Conservation (phyloP, 2,329 filamentous ascomycete species). For the Rutstroemia sp. region DNA sequence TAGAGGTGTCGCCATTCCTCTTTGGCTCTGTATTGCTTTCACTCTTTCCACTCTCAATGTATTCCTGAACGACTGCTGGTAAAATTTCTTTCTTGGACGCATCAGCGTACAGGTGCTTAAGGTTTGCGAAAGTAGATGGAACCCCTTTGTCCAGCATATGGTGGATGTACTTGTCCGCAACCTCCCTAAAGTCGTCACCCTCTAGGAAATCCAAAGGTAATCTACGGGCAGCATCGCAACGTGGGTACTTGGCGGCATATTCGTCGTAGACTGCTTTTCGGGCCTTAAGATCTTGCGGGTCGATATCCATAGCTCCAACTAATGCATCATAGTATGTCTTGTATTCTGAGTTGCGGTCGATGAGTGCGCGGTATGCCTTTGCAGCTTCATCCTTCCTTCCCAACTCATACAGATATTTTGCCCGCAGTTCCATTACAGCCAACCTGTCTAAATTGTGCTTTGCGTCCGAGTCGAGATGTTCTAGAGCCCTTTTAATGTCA, state of each 20-base stretch:
- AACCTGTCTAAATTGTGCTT: slow-evolving; percentile 78
- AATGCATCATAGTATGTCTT: slow-evolving; percentile 78
- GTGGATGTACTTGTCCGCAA: slow-evolving; percentile 71
- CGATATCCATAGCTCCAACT: slow-evolving; percentile 59
- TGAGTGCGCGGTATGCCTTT: slow-evolving; percentile 69
- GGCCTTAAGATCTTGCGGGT: slow-evolving; percentile 51
- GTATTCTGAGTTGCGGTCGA: slow-evolving; percentile 85
- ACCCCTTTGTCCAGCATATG: slow-evolving; percentile 88
- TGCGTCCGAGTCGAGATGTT: slow-evolving; percentile 72
- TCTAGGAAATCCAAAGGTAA: slow-evolving; percentile 85
- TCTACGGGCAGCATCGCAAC: slow-evolving; percentile 76
- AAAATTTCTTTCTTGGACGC: slow-evolving; percentile 69
- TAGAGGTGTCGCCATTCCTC: slow-evolving; percentile 40
- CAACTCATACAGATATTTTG: slow-evolving; percentile 75
- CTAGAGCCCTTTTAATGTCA: slow-evolving; percentile 72
- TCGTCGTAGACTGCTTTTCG: slow-evolving; percentile 72
- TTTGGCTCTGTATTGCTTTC: slow-evolving; percentile 36
- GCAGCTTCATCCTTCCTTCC: slow-evolving; percentile 72
- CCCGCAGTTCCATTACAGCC: slow-evolving; percentile 76
- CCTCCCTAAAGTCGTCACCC: slow-evolving; percentile 70
- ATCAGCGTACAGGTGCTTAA: slow-evolving; percentile 87
- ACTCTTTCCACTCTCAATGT: slow-evolving; percentile 52
- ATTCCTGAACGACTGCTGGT: slow-evolving; percentile 69
- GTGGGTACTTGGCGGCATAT: slow-evolving; percentile 72
- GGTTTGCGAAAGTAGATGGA: slow-evolving; percentile 91